These are phyloP conservation scores for Dothistroma pini DNA, from an alignment of 2,329 filamentous ascomycete species.

Conservation along the genomic window DNA sequence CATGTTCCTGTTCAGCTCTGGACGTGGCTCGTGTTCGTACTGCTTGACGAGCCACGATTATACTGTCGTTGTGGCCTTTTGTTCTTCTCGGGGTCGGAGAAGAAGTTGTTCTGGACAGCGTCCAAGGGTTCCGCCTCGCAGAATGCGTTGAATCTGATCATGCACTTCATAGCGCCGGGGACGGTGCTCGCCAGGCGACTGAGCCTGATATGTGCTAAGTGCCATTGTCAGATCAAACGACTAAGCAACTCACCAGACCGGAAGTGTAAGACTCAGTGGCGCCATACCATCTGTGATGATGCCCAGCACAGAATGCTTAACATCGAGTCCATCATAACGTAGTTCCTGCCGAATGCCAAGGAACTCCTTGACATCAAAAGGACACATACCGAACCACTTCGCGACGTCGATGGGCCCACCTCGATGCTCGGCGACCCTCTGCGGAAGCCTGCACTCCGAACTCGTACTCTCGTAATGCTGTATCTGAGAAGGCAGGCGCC, in stretches of 20 bases:
- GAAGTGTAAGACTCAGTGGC: slow-evolving; percentile 7
- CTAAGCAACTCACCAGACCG: neutral
- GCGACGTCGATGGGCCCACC: slow-evolving; percentile 36
- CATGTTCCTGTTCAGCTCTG: slow-evolving; percentile 4
- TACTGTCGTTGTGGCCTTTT: slow-evolving; percentile 4
- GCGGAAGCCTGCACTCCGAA: slow-evolving; percentile 32
- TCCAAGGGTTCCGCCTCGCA: slow-evolving; percentile 6
- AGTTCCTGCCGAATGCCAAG: slow-evolving; percentile 30
- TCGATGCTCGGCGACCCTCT: slow-evolving; percentile 25
- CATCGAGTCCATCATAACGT: slow-evolving; percentile 22
- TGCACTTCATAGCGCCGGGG: slow-evolving; percentile 5
- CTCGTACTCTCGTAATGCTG: slow-evolving; percentile 41
- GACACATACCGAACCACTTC: slow-evolving; percentile 41
- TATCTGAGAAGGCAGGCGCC: slow-evolving; percentile 41
- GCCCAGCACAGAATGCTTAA: slow-evolving; percentile 34
- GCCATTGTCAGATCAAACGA: neutral
- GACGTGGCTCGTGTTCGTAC: slow-evolving; percentile 5
- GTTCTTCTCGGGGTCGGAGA: neutral
- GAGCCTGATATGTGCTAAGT: neutral
- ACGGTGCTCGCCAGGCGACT: neutral
- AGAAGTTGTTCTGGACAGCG: slow-evolving; percentile 9
- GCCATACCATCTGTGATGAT: slow-evolving; percentile 35
- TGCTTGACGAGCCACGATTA: slow-evolving; percentile 9
- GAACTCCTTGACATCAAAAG: slow-evolving; percentile 45
- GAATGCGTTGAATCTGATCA: slow-evolving; percentile 2